Percentiles rank a stretch among this genome's conserved stretches.
phyloP scores from a whole-genome alignment of 2,329 filamentous ascomycete species.

The Alternaria arborescens region DNA sequence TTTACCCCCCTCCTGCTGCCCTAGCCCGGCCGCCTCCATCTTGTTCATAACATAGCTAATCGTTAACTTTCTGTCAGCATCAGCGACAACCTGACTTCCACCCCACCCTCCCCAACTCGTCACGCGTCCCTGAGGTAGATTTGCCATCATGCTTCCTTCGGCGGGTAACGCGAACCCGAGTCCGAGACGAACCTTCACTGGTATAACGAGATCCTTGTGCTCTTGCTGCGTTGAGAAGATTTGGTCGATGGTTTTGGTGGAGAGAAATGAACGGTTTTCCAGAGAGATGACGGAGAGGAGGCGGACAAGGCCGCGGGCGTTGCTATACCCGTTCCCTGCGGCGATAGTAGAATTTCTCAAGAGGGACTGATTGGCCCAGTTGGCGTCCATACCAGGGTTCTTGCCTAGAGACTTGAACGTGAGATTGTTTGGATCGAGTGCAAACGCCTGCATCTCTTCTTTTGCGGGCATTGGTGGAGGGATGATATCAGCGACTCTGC shows the following conservation, averaged over 20 bases:
- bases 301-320: constrained; percentile 21
- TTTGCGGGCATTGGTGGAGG: constrained; percentile 13
- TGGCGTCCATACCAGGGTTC: constrained; percentile 19
- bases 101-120: constrained; percentile 34
- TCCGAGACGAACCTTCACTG: constrained; percentile 6
- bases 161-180: constrained; percentile 21
- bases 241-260: constrained; percentile 17
- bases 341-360: constrained; percentile 10
- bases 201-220: constrained; percentile 17
- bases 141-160: constrained; percentile 1
- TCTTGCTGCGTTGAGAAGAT: constrained; percentile 24
- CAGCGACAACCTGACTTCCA: constrained; percentile 23
- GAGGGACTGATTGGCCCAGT: neutral
- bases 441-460: neutral
- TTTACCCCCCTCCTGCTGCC: neutral
- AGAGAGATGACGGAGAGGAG: constrained; percentile 20
- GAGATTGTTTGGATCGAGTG: neutral
- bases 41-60: constrained; percentile 34
- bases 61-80: constrained; percentile 24
- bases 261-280: constrained; percentile 12
- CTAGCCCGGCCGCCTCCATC: constrained; percentile 18
- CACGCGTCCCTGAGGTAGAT: constrained; percentile 22
- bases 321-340: constrained; percentile 24
- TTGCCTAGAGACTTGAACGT: constrained; percentile 11
- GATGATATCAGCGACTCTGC: constrained; percentile 21